Percentiles rank a stretch among this genome's conserved stretches.
phyloP scores from a whole-genome alignment of 257 asterid species.

The Hygrophila difformis region DNA sequence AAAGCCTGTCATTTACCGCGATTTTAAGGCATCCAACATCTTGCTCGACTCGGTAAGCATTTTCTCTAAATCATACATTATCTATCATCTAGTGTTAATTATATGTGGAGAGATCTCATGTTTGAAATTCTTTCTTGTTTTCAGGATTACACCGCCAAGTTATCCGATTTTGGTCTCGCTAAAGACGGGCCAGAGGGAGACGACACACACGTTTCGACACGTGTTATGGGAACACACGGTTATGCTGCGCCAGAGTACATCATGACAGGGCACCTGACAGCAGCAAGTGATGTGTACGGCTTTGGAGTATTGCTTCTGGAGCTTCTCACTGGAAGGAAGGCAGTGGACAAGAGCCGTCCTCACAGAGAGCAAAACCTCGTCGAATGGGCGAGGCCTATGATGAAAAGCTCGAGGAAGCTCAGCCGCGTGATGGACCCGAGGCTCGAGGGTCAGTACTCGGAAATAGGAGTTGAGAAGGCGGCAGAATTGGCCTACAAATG shows the following conservation, averaged over 20 bases:
- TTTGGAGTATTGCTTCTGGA: constrained; percentile 77
- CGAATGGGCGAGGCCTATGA: constrained; percentile 71
- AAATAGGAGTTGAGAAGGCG: constrained; percentile 51
- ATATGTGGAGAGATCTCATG: not conserved
- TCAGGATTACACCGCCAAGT: constrained; percentile 77
- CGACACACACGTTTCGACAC: constrained; percentile 82
- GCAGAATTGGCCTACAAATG: constrained; percentile 69
- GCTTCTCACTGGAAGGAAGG: constrained; percentile 67
- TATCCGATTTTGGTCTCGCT: constrained; percentile 89
- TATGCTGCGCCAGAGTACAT: constrained; percentile 90
- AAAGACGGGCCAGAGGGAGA: constrained; percentile 95
- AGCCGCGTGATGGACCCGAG: constrained; percentile 68
- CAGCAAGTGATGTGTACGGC: constrained; percentile 88
- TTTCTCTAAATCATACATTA: not conserved
- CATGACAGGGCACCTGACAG: constrained; percentile 85
- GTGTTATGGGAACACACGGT: constrained; percentile 92
- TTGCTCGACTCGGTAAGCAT: constrained; percentile 64
- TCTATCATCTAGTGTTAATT: not conserved
- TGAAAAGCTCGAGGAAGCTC: constrained; percentile 60
- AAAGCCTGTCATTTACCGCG: constrained; percentile 81
- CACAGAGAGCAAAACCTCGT: constrained; percentile 55
- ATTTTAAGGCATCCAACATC: constrained; percentile 82
- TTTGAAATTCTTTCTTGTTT: not conserved
- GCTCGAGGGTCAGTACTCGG: constrained; percentile 72
- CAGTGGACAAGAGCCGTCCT: constrained; percentile 66